phyloP scores from a whole-genome alignment of 75 land plant genomes.

The Azolla pinnata region DNA sequence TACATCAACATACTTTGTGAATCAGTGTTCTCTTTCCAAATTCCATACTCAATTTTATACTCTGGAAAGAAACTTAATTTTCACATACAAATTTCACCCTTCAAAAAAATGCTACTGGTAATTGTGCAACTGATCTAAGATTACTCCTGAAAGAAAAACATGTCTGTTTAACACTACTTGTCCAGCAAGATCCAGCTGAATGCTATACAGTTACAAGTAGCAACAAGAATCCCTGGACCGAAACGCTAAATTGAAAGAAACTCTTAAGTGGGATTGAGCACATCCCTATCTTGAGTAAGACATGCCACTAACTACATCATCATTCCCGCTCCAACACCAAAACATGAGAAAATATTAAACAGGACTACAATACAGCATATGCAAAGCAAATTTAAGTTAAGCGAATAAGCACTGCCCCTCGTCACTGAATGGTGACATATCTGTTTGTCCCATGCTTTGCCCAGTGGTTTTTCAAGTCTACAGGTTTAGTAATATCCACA shows the following conservation, averaged over 20 bases:
- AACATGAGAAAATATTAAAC: not conserved
- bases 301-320: not conserved
- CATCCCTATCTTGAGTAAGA: not conserved
- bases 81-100: too few relatives aligned
- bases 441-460: slow-evolving; percentile 67
- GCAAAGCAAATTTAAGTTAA: not conserved
- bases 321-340: not conserved
- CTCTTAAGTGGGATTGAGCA: not conserved
- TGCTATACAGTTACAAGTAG: too few relatives aligned
- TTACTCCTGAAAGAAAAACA: too few relatives aligned
- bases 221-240: too few relatives aligned
- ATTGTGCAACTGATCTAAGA: too few relatives aligned
- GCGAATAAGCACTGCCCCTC: not conserved
- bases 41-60: too few relatives aligned
- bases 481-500: slow-evolving; percentile 39
- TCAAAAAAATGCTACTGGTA: too few relatives aligned
- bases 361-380: not conserved
- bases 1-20: too few relatives aligned
- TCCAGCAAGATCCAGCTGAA: too few relatives aligned
- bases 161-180: too few relatives aligned
- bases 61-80: too few relatives aligned
- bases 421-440: slow-evolving; percentile 21
- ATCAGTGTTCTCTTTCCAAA: too few relatives aligned
- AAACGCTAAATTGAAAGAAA: not conserved
- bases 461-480: slow-evolving; percentile 58